Evolutionary conservation across 2,329 filamentous ascomycete species (phyloP).

Genomic region (Clarireedia paspali): DNA sequence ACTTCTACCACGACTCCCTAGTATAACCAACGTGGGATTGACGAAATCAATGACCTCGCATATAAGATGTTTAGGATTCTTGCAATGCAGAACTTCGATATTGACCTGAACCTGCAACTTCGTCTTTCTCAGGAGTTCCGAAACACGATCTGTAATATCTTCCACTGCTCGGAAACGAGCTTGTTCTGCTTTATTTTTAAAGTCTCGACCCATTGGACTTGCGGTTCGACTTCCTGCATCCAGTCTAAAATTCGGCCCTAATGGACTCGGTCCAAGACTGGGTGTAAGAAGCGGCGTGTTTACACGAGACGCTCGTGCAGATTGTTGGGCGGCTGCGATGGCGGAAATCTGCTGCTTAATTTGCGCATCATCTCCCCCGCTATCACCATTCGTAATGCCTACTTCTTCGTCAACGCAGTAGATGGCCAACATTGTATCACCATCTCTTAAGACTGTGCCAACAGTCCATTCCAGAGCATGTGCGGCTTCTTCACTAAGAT

Average conservation of each 20-base stretch:
- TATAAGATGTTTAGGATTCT: constrained; percentile 91
- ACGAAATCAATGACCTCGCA: constrained; percentile 95
- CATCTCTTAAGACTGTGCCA: constrained; percentile 86
- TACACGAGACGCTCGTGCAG: constrained; percentile 15
- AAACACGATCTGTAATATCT: constrained; percentile 74
- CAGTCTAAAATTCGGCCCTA: constrained; percentile 17
- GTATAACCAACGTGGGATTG: constrained; percentile 83
- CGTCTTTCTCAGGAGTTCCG: constrained; percentile 84
- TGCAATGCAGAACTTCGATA: constrained; percentile 96
- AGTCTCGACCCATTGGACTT: constrained; percentile 35
- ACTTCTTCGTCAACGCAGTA: constrained; percentile 90
- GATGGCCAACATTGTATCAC: constrained; percentile 87
- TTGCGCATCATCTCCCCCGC: constrained; percentile 53
- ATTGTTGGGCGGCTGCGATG: constrained; percentile 46
- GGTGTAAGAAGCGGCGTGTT: constrained; percentile 20
- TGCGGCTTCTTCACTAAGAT: constrained; percentile 87
- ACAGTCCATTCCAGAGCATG: constrained; percentile 98
- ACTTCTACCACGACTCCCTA: constrained; percentile 85
- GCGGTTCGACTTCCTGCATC: constrained; percentile 19
- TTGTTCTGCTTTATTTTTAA: constrained; percentile 56
- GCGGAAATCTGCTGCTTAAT: constrained; percentile 71
- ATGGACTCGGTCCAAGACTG: constrained; percentile 15
- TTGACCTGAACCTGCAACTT: constrained; percentile 86
- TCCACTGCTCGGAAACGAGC: constrained; percentile 77
- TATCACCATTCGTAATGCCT: constrained; percentile 38